These are phyloP conservation scores for Mortierella sp. DNA, from an alignment of 371 early-diverging fungal species.

Conservation along the genomic window DNA sequence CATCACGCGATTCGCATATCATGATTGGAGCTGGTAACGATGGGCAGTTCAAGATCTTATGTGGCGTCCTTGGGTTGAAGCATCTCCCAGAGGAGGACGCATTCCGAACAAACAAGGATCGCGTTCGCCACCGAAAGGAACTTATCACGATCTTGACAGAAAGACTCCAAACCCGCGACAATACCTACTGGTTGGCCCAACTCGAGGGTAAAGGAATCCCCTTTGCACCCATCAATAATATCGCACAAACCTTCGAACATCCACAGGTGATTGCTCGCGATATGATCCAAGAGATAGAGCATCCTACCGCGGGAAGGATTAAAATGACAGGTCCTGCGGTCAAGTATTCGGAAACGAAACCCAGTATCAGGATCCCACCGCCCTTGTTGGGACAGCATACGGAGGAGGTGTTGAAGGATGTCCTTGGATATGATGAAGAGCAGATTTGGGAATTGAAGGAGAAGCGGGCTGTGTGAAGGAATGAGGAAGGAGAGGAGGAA, in stretches of 20 bases:
- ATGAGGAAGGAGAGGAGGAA: too few relatives aligned
- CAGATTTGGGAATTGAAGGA: constrained; percentile 25
- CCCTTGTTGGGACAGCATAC: constrained; percentile 94
- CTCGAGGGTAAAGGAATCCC: constrained; percentile 83
- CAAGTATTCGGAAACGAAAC: constrained; percentile 79
- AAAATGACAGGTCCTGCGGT: constrained; percentile 86
- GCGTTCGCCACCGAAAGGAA: constrained; percentile 80
- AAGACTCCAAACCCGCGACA: constrained; percentile 64
- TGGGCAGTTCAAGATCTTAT: constrained; percentile 81
- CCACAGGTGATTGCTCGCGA: constrained; percentile 87
- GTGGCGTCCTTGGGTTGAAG: constrained; percentile 63
- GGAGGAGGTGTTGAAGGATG: constrained; percentile 71
- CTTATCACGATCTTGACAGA: constrained; percentile 71
- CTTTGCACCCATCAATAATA: constrained; percentile 90
- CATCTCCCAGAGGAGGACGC: constrained; percentile 64
- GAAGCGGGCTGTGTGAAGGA: constrained; percentile 16
- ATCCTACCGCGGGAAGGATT: constrained; percentile 85
- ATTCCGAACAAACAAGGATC: constrained; percentile 76
- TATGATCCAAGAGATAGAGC: constrained; percentile 86
- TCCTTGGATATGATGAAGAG: constrained; percentile 70
- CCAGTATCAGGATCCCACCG: constrained; percentile 83
- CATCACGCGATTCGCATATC: constrained; percentile 84
- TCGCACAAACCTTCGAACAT: constrained; percentile 88
- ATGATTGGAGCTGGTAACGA: constrained; percentile 95
- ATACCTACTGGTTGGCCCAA: constrained; percentile 72